Evolutionary conservation across 768 basidiomycete genomes (phyloP).

Genomic region (Exidia glandulosa): DNA sequence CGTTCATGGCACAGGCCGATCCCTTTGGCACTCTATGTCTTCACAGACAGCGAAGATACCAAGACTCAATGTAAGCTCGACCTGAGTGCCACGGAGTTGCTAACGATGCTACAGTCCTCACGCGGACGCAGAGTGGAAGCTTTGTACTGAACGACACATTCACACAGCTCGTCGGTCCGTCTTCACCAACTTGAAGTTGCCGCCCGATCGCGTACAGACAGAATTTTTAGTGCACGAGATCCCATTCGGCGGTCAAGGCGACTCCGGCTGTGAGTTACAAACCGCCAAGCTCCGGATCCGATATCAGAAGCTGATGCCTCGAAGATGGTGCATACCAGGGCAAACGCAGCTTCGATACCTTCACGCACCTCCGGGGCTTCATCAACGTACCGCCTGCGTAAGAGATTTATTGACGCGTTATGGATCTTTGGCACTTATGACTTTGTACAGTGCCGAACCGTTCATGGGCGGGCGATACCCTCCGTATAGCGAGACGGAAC

Average conservation of each 20-base stretch:
- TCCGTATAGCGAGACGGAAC: constrained; percentile 40
- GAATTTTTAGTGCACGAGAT: constrained; percentile 20
- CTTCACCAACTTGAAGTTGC: neutral
- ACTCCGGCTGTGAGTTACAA: constrained; percentile 46
- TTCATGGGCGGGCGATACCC: constrained; percentile 45
- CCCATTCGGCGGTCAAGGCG: constrained; percentile 47
- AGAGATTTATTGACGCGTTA: constrained; percentile 9
- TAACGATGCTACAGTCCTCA: constrained; percentile 31
- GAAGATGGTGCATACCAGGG: constrained; percentile 42
- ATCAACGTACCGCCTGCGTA: constrained; percentile 51
- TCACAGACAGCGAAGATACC: constrained; percentile 36
- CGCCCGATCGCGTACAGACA: constrained; percentile 14
- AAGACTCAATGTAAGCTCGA: constrained; percentile 12
- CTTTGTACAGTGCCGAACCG: constrained; percentile 43
- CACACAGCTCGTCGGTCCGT: constrained; percentile 25
- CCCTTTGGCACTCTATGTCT: constrained; percentile 54
- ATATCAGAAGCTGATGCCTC: constrained; percentile 9
- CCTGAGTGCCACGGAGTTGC: neutral
- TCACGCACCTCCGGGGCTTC: constrained; percentile 37
- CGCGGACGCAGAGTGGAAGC: constrained; percentile 45
- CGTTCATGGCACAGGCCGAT: constrained; percentile 30
- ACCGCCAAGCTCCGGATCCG: neutral
- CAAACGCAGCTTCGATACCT: constrained; percentile 44
- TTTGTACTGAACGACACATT: constrained; percentile 51
- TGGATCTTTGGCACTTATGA: neutral